Percentiles rank a stretch among this genome's conserved stretches.
phyloP scores from a whole-genome alignment of 192 early-diverging fungal species.

The Podila verticillata region DNA sequence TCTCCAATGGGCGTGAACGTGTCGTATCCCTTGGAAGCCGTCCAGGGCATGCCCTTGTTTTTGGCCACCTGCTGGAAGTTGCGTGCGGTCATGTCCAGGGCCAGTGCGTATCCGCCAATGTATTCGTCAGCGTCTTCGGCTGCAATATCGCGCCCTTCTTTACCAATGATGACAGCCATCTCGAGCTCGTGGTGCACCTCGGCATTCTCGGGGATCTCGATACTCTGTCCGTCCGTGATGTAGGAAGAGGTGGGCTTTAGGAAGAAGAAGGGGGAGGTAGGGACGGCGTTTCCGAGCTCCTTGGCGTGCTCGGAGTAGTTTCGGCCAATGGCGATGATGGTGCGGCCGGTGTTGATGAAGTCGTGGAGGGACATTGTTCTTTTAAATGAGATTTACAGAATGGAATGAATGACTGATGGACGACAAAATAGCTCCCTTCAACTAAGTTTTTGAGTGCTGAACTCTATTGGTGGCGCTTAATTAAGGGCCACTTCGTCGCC shows the following conservation, averaged over 20 bases:
- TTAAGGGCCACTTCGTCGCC: too few species aligned
- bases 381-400: too few species aligned
- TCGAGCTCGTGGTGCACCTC: constrained; percentile 94
- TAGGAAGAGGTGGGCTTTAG: constrained; percentile 92
- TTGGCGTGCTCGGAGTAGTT: constrained; percentile 96
- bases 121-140: constrained; percentile 71
- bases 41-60: constrained; percentile 88
- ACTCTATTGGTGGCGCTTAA: too few species aligned
- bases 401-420: too few species aligned
- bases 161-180: constrained; percentile 91
- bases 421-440: too few species aligned
- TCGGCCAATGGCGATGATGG: constrained; percentile 94
- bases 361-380: constrained; percentile 55
- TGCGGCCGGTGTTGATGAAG: constrained; percentile 70
- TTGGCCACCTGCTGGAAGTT: constrained; percentile 85
- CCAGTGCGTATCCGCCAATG: constrained; percentile 84
- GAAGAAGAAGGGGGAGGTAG: constrained; percentile 90
- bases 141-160: constrained; percentile 78
- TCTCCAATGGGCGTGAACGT: constrained; percentile 90
- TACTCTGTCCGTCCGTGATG: constrained; percentile 67
- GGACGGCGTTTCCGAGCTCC: constrained; percentile 93
- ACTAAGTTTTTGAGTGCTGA: too few species aligned
- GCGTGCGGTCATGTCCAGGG: constrained; percentile 92
- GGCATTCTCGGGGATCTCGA: constrained; percentile 83
- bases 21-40: constrained; percentile 93